phyloP scores from a whole-genome alignment of 176 grass and related monocot genomes.

The Ananas comosus region DNA sequence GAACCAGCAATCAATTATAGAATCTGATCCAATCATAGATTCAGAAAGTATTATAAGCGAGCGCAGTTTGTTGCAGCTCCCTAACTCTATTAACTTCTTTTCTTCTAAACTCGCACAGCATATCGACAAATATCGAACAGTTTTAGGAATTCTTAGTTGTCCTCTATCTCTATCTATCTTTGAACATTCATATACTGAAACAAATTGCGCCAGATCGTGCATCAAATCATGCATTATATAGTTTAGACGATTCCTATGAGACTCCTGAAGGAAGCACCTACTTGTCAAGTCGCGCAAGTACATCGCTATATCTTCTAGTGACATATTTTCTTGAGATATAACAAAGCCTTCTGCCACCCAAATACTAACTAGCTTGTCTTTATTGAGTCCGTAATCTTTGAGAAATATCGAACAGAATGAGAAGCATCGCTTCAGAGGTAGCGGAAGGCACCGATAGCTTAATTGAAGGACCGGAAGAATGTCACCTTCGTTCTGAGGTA shows the following conservation, averaged over 20 bases:
- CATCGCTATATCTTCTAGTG: constrained; percentile 14
- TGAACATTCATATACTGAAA: background rate
- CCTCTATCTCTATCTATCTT: constrained; percentile 5
- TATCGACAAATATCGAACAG: background rate
- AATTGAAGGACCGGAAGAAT: constrained; percentile 29
- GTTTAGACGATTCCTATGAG: no score
- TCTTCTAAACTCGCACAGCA: background rate
- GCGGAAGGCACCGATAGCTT: constrained; percentile 37
- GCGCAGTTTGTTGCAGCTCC: background rate
- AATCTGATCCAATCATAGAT: no score
- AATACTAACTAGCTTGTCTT: constrained; percentile 7
- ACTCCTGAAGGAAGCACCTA: no score
- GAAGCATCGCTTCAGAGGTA: constrained; percentile 44
- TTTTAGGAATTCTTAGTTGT: background rate
- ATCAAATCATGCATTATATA: no score
- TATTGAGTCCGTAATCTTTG: constrained; percentile 2
- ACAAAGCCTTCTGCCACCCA: no score
- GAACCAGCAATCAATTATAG: no score
- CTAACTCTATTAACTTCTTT: background rate
- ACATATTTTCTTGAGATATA: no score
- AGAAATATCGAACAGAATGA: constrained; percentile 34
- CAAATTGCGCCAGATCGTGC: no score
- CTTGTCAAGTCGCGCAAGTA: no score
- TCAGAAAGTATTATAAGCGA: background rate
- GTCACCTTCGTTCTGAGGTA: constrained; percentile 15